A percentile compares a stretch with the other conserved stretches of the same genome.
These are phyloP conservation scores for Xylariales sp. DNA, from an alignment of 2,329 filamentous ascomycete species.

Conservation along the genomic window DNA sequence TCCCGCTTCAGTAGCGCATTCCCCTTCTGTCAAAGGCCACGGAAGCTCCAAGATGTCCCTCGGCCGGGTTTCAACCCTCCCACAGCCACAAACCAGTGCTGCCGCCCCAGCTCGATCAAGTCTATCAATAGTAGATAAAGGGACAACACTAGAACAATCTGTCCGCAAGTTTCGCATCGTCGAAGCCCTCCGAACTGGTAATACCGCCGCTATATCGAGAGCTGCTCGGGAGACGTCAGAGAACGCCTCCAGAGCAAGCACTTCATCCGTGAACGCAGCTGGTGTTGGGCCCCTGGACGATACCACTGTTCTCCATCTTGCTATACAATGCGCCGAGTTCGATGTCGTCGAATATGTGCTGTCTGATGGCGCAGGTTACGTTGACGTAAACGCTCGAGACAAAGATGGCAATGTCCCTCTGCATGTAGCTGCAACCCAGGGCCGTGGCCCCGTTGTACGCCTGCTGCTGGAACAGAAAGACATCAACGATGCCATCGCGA, in stretches of 20 bases:
- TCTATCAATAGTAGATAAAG: constrained; percentile 32
- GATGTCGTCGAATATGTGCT: constrained; percentile 94
- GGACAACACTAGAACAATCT: constrained; percentile 75
- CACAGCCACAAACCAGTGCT: constrained; percentile 7
- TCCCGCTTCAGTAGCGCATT: constrained; percentile 14
- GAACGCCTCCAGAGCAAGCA: constrained; percentile 49
- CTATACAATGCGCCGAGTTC: constrained; percentile 90
- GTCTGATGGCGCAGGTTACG: constrained; percentile 59
- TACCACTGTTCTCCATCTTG: constrained; percentile 86
- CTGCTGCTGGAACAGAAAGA: constrained; percentile 75
- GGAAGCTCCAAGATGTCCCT: constrained; percentile 11
- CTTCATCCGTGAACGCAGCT: constrained; percentile 45
- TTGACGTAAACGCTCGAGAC: constrained; percentile 87
- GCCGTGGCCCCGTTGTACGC: constrained; percentile 73
- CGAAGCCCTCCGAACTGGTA: constrained; percentile 84
- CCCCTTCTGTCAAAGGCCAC: constrained; percentile 5
- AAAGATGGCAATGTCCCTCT: constrained; percentile 92
- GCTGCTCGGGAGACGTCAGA: constrained; percentile 67
- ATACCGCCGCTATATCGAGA: constrained; percentile 84
- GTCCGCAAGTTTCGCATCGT: constrained; percentile 93
- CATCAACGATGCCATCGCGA: constrained; percentile 84
- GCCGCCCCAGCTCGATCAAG: constrained; percentile 26
- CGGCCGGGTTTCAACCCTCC: constrained; percentile 23
- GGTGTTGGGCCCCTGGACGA: constrained; percentile 58
- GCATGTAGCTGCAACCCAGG: constrained; percentile 80